phyloP scores from a whole-genome alignment of 305 asterid genomes.

The Rubia peregrina region DNA sequence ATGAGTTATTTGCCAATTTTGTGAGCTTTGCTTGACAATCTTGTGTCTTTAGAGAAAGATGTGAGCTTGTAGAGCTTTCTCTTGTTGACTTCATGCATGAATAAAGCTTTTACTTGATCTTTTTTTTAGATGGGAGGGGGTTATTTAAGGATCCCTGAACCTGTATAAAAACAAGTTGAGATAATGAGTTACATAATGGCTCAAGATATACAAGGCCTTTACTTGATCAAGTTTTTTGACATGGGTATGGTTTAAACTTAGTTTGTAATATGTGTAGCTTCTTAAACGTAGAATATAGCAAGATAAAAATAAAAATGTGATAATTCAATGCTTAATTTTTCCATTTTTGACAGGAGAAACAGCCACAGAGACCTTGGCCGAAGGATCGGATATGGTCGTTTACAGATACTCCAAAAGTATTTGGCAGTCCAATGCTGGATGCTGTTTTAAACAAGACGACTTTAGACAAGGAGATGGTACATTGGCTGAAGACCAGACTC shows the following conservation, averaged over 20 bases:
- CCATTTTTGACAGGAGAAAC: constrained; percentile 59
- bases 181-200: too few relatives aligned
- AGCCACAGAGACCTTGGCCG: constrained; percentile 89
- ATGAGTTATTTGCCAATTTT: not conserved
- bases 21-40: not conserved
- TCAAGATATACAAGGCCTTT: too few relatives aligned
- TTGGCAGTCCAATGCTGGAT: constrained; percentile 92
- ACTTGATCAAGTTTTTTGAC: not conserved
- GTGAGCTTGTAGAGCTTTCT: not conserved
- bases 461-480: constrained; percentile 66
- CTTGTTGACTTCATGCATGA: too few relatives aligned
- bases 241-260: not conserved
- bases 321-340: not conserved
- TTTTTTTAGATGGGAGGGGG: too few relatives aligned
- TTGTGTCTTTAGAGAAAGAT: not conserved
- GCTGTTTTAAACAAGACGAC: constrained; percentile 53
- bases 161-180: too few relatives aligned
- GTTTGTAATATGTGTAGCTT: not conserved
- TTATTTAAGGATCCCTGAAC: too few relatives aligned
- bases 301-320: not conserved
- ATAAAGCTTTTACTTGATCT: too few relatives aligned
- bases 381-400: constrained; percentile 90
- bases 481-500: constrained; percentile 84
- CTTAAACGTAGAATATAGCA: not conserved
- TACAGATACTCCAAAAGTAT: constrained; percentile 46